phyloP scores from a whole-genome alignment of 495 filamentous ascomycete species.

The Hypoxylon rickii region DNA sequence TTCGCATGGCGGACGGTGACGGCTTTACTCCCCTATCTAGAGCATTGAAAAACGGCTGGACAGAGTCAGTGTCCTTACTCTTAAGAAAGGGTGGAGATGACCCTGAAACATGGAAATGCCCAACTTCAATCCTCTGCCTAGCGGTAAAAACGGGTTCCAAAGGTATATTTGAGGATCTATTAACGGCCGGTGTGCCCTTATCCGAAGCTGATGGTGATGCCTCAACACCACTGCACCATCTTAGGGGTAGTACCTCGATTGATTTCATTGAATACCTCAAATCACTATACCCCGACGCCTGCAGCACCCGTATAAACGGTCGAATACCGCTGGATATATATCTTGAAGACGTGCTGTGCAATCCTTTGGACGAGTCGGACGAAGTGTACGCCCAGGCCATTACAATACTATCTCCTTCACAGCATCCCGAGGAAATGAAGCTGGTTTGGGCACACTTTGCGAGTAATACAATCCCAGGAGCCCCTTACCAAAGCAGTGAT shows the following conservation, averaged over 20 bases:
- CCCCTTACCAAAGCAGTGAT: too few relatives aligned
- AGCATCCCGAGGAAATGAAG: not conserved
- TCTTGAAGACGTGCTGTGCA: not conserved
- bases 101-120: constrained; percentile 6
- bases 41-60: not conserved
- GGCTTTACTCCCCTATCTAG: not conserved
- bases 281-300: constrained; percentile 2
- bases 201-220: not conserved
- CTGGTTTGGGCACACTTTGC: constrained; percentile 4
- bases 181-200: not conserved
- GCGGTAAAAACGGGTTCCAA: not conserved
- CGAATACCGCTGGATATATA: not conserved
- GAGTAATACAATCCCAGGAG: not conserved
- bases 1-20: not conserved
- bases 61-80: constrained; percentile 1
- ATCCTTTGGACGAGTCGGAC: too few relatives aligned
- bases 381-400: too few relatives aligned
- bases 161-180: not conserved
- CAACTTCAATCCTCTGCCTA: not conserved
- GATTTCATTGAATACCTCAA: constrained; percentile 5
- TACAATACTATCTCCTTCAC: not conserved
- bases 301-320: not conserved
- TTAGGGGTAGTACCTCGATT: not conserved
- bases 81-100: not conserved
- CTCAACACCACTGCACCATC: not conserved